Percentiles rank a stretch among this genome's conserved stretches.
phyloP scores from a whole-genome alignment of 768 basidiomycete species.

The Boletus vermiculosoides region DNA sequence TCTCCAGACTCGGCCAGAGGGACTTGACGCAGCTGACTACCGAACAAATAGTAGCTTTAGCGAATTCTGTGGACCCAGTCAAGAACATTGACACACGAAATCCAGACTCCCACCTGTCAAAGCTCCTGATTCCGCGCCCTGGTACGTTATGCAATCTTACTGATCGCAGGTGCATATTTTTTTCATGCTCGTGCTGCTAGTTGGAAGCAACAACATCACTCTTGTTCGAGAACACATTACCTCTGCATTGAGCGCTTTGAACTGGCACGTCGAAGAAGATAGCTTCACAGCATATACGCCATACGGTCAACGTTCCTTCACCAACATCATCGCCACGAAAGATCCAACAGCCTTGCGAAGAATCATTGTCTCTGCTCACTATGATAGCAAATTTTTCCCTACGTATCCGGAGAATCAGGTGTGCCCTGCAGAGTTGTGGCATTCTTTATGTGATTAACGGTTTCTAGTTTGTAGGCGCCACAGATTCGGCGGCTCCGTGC shows the following conservation, averaged over 20 bases:
- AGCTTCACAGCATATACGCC: constrained; percentile 79
- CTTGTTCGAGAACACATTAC: constrained; percentile 79
- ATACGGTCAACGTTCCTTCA: constrained; percentile 73
- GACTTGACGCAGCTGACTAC: constrained; percentile 45
- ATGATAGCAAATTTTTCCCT: constrained; percentile 87
- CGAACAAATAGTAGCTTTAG: constrained; percentile 49
- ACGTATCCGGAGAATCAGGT: constrained; percentile 74
- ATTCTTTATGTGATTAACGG: constrained; percentile 10
- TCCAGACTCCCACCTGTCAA: constrained; percentile 72
- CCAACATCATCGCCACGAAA: constrained; percentile 94
- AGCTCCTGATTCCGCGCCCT: constrained; percentile 81
- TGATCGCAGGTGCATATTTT: background rate
- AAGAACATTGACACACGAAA: constrained; percentile 66
- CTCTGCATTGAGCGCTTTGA: constrained; percentile 62
- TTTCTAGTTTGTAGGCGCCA: constrained; percentile 89
- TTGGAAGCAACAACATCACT: constrained; percentile 75
- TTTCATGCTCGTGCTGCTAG: constrained; percentile 33
- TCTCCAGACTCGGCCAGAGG: constrained; percentile 36
- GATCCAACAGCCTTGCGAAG: constrained; percentile 80
- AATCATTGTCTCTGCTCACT: constrained; percentile 88
- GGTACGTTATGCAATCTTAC: constrained; percentile 44
- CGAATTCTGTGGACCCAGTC: constrained; percentile 58
- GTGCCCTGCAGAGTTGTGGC: constrained; percentile 15
- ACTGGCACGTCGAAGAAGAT: constrained; percentile 90
- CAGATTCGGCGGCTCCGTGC: constrained; percentile 94